Percentiles rank a stretch among this genome's conserved stretches.
phyloP scores from a whole-genome alignment of 2,329 filamentous ascomycete species.

The Emergomyces pasteurianus region DNA sequence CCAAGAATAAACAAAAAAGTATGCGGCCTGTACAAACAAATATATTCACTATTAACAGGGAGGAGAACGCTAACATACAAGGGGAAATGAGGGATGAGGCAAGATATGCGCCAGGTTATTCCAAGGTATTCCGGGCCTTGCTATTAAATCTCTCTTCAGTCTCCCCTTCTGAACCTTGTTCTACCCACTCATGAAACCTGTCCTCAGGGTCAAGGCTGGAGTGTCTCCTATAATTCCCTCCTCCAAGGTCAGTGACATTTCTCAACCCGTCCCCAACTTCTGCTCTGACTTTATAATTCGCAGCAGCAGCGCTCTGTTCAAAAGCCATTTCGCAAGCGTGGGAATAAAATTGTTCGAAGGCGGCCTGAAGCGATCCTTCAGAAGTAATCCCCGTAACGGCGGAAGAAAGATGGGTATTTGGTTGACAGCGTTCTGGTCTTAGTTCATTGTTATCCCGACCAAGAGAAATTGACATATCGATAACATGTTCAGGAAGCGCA shows the following conservation, averaged over 20 bases:
- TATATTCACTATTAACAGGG: neutral
- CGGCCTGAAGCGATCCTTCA: slow-evolving; percentile 11
- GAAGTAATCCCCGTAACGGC: slow-evolving; percentile 2
- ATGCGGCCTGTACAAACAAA: neutral
- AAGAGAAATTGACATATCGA: slow-evolving; percentile 23
- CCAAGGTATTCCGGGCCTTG: neutral
- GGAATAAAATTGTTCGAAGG: slow-evolving; percentile 27
- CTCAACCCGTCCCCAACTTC: neutral
- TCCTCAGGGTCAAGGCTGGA: neutral
- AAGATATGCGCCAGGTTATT: neutral
- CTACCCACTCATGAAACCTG: neutral
- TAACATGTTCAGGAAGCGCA: slow-evolving; percentile 18
- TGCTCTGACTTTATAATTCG: slow-evolving; percentile 5
- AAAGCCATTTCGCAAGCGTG: slow-evolving; percentile 29
- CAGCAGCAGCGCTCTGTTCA: slow-evolving; percentile 16
- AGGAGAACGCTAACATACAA: neutral
- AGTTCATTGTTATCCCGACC: slow-evolving; percentile 6
- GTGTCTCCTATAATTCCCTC: neutral
- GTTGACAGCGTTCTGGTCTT: neutral
- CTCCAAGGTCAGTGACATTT: neutral
- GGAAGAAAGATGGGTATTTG: neutral
- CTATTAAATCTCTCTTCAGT: neutral
- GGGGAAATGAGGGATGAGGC: neutral
- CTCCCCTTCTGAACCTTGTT: neutral
- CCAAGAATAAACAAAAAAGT: neutral